phyloP scores from a whole-genome alignment of 371 early-diverging fungal genomes.

The Coemansia sp. region DNA sequence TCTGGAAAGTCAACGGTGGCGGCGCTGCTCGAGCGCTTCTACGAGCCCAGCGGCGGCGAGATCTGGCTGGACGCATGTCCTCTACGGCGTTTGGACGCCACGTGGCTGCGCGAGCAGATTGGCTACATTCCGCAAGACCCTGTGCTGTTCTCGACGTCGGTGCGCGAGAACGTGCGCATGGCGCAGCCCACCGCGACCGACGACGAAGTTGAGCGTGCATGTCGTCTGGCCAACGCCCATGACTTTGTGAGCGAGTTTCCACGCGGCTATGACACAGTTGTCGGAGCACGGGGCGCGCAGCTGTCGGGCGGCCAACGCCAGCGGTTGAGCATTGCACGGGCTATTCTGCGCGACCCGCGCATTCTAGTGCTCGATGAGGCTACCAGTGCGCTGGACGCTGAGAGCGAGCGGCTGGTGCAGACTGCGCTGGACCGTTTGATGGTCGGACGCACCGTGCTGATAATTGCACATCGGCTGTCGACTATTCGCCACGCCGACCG shows the following conservation, averaged over 20 bases:
- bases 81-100: constrained; percentile 57
- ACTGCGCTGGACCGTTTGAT: constrained; percentile 66
- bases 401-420: constrained; percentile 71
- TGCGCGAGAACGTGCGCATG: constrained; percentile 73
- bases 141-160: constrained; percentile 69
- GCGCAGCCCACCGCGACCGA: constrained; percentile 59
- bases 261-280: constrained; percentile 68
- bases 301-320: constrained; percentile 92
- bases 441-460: constrained; percentile 68
- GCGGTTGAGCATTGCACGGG: constrained; percentile 75
- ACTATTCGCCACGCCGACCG: constrained; percentile 70
- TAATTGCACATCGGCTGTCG: constrained; percentile 76
- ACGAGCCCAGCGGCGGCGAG: constrained; percentile 60
- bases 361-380: constrained; percentile 87
- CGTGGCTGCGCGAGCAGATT: constrained; percentile 62
- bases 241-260: constrained; percentile 68
- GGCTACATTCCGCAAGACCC: constrained; percentile 80
- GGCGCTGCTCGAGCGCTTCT: constrained; percentile 64
- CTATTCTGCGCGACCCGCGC: constrained; percentile 67
- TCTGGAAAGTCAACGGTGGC: constrained; percentile 69
- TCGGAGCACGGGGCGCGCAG: constrained; percentile 67
- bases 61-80: constrained; percentile 62
- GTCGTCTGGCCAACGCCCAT: constrained; percentile 68
- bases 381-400: constrained; percentile 78
- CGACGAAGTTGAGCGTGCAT: constrained; percentile 64